phyloP scores from a whole-genome alignment of 2,329 filamentous ascomycete species.

The Ascochyta lentis region DNA sequence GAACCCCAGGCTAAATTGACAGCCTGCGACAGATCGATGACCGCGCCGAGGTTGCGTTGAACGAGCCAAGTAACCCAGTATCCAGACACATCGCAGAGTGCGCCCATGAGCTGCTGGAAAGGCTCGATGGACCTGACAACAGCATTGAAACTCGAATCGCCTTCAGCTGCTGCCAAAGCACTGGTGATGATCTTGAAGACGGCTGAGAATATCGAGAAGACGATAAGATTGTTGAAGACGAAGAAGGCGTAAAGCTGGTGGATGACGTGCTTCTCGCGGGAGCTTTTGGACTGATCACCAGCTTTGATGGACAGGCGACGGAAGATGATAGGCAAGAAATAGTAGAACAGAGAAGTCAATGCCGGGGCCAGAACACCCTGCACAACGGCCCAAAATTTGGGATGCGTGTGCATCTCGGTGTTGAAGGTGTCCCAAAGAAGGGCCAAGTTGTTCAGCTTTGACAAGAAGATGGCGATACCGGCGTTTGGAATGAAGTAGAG shows the following conservation, averaged over 20 bases:
- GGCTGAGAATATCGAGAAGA: conserved; percentile 91
- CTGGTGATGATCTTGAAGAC: conserved; percentile 71
- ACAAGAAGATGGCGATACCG: conserved; percentile 90
- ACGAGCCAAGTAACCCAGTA: conserved; percentile 84
- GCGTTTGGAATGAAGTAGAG: conserved; percentile 93
- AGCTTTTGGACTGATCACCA: conserved; percentile 90
- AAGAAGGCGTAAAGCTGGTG: conserved; percentile 95
- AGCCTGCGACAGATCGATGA: conserved; percentile 90
- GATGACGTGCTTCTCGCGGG: conserved; percentile 88
- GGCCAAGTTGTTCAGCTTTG: conserved; percentile 82
- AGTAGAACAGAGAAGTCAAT: conserved; percentile 84
- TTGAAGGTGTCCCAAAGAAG: conserved; percentile 80
- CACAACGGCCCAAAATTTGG: conserved; percentile 79
- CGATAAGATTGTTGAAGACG: conserved; percentile 93
- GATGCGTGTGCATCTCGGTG: conserved; percentile 66
- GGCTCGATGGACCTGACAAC: conserved; percentile 71
- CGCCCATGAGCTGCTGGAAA: conserved; percentile 69
- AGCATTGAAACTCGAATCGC: conserved; percentile 64
- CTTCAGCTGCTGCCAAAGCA: conserved; percentile 53
- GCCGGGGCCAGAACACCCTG: conserved; percentile 92
- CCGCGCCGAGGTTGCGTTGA: conserved; percentile 89
- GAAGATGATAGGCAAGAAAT: conserved; percentile 89
- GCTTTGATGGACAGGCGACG: conserved; percentile 81
- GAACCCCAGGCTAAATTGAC: conserved; percentile 85
- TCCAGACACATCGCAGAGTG: conserved; percentile 80